Evolutionary conservation across 345 rosid species (phyloP), one percentile per base, ranked within the genome.

Genomic region (Cardamine occulta): DNA sequence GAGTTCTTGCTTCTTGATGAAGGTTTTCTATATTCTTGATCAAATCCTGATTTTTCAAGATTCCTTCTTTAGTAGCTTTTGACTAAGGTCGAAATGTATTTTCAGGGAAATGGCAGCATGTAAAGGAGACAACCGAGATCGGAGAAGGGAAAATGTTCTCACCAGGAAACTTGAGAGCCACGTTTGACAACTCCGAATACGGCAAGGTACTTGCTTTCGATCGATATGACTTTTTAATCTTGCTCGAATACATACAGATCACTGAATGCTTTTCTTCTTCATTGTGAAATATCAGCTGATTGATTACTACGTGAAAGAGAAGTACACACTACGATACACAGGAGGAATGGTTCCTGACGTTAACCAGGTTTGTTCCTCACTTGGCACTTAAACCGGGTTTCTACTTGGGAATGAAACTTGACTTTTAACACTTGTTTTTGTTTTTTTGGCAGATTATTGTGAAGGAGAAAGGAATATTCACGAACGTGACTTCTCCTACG

Each of bases 321-420:
- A 90, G 66, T 95, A 90, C 91, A 95, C 99, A 44, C 84, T 95
- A 80, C 81, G 97, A 84, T 95, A 95, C 96, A 95, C 99, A 0
- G 99, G 99, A 84, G 99, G 99, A 84, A 95, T 95, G 97, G 99
- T 95, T 66, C 99, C 99, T 15, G 99, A 93, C 26, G 98, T 93
- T 68, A 89, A 91, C 83, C 98, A 90, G 96, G 98, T 86, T 69
- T 1, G 51, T 52, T 49, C 4, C 62, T 53, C 24, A 49, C 52
- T 49, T 4, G 28, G 12, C 19, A 11, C 14, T 51, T 12, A 19
- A 49, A 60, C 24, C 34, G 12, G 49, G 14, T 48, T 12, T 37
- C 10, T 47, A 48, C 52, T 24, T 47, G 0, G 6, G 17, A 42
- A 32, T 31, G 42, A 26, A 17, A 15, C 40, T 56, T 71, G 26